phyloP scores from a whole-genome alignment of 2,329 filamentous ascomycete genomes.

The Teratosphaeriaceae sp. region DNA sequence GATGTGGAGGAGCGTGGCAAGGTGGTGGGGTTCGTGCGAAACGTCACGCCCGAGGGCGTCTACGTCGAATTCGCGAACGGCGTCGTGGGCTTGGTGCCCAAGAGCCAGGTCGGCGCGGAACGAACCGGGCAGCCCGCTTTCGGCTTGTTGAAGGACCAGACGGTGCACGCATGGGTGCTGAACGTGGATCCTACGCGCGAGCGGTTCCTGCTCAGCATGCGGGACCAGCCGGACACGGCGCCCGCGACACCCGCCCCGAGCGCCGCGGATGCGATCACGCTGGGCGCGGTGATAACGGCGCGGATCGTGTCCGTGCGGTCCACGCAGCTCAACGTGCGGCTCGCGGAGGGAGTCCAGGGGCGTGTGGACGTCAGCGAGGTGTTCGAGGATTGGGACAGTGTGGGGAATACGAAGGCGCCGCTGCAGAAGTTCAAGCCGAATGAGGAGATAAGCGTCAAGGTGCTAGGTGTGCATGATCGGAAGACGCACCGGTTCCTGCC shows the following conservation, averaged over 20 bases:
- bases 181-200: slow-evolving; percentile 64
- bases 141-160: slow-evolving; percentile 70
- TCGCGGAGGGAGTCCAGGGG: slow-evolving; percentile 85
- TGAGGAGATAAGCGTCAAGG: slow-evolving; percentile 64
- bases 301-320: slow-evolving; percentile 78
- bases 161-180: slow-evolving; percentile 64
- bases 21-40: slow-evolving; percentile 74
- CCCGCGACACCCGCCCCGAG: slow-evolving; percentile 40
- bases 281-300: slow-evolving; percentile 69
- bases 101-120: slow-evolving; percentile 67
- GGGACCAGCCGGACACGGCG: slow-evolving; percentile 39
- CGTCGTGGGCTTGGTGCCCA: slow-evolving; percentile 72
- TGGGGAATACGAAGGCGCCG: slow-evolving; percentile 73
- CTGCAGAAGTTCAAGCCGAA: slow-evolving; percentile 67
- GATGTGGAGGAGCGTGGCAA: slow-evolving; percentile 63
- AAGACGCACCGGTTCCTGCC: slow-evolving; percentile 87
- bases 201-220: slow-evolving; percentile 62
- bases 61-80: slow-evolving; percentile 84
- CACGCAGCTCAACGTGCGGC: slow-evolving; percentile 85
- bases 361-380: slow-evolving; percentile 86
- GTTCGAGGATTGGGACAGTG: slow-evolving; percentile 83
- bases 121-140: slow-evolving; percentile 64
- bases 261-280: slow-evolving; percentile 63
- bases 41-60: slow-evolving; percentile 71
- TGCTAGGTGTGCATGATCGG: slow-evolving; percentile 84